Base-by-base conservation (phyloP, 176 grass and related monocot species). In the Oryza australiensis region DNA sequence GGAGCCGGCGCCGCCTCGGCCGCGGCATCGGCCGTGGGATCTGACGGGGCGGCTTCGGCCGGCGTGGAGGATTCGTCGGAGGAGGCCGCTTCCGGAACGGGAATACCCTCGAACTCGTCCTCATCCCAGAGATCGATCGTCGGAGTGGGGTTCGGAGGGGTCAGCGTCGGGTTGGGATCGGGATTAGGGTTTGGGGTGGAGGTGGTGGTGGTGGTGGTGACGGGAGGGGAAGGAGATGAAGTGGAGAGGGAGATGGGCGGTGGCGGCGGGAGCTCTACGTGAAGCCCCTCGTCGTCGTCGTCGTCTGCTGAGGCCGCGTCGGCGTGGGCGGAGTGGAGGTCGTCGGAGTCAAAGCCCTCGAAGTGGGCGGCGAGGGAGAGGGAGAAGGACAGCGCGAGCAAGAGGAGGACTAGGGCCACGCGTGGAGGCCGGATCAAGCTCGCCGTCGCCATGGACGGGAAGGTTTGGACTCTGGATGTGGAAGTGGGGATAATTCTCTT, bases 91-190 rank as follows among this genome's bases (percentile, higher is more conserved):
- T 84, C 74, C 3, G 78, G 57, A 14, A 91, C 73, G 26, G 89
- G 96, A 66, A 99, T 99, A 14, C 96, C 96, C 85, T 99, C 96
- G 64, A 99, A 99, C 91, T 99, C 96, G 41, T 99, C 96, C 82
- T 99, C 96, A 74, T 99, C 96, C 96, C 96, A 99, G 83, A 94
- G 81, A 74, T 99, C 96, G 60, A 85, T 68, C 57, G 80, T 76
- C 35, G 81, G 84, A 5, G 55, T 78, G 55, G 85, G 88, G 20
- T 81, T 86, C 65, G 85, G 66, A 0, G 78, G 20, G 18, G 87
- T 12, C 22, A 77, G 68, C 2, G 79, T 75, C 23, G 83, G 43
- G 15, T 60, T 64, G 2, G 78, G 24, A 46, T 65, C 70, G 16
- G 89, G 80, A 53, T 73, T 85, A 80, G 80, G 91, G 80, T 86